phyloP scores from a whole-genome alignment of 1,284 basidiomycete species.

The Leccinum fallax region DNA sequence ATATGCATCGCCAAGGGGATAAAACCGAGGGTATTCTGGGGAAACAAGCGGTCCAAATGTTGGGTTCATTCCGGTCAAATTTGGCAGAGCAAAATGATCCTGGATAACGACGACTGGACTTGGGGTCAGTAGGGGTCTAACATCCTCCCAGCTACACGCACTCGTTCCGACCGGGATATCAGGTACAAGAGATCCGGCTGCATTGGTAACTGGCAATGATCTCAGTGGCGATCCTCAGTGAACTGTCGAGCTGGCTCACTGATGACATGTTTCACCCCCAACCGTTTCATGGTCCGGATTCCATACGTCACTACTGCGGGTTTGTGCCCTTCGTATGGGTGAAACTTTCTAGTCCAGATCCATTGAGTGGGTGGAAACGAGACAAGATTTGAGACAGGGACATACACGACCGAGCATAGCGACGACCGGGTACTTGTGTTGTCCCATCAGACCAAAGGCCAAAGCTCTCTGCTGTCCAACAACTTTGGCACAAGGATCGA shows the following conservation, averaged over 20 bases:
- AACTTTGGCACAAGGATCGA: conserved; percentile 43
- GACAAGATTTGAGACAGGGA: conserved; percentile 5
- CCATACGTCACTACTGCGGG: conserved; percentile 73
- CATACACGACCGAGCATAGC: conserved; percentile 82
- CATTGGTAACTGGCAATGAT: conserved; percentile 57
- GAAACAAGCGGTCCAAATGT: conserved; percentile 69
- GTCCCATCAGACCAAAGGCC: conserved; percentile 76
- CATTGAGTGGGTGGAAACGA: conserved; percentile 1
- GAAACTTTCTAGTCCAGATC: conserved; percentile 51
- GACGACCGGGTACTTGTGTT: conserved; percentile 67
- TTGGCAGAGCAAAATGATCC: conserved; percentile 82
- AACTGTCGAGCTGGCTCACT: conserved; percentile 45
- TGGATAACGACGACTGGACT: conserved; percentile 73
- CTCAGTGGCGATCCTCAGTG: conserved; percentile 2
- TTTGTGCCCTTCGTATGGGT: conserved; percentile 80
- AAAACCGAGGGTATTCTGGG: conserved; percentile 64
- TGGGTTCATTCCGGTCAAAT: conserved; percentile 77
- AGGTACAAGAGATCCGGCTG: too few species aligned
- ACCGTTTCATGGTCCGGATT: conserved; percentile 70
- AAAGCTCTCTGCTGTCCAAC: conserved; percentile 75
- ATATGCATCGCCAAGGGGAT: conserved; percentile 81
- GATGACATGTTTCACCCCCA: conserved; percentile 75
- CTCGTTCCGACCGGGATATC: too few species aligned
- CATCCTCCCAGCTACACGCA: background rate
- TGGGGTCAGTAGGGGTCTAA: conserved; percentile 14